Evolutionary conservation across 208 protist genomes (phyloP).

Genomic region (Leishmania arabica): DNA sequence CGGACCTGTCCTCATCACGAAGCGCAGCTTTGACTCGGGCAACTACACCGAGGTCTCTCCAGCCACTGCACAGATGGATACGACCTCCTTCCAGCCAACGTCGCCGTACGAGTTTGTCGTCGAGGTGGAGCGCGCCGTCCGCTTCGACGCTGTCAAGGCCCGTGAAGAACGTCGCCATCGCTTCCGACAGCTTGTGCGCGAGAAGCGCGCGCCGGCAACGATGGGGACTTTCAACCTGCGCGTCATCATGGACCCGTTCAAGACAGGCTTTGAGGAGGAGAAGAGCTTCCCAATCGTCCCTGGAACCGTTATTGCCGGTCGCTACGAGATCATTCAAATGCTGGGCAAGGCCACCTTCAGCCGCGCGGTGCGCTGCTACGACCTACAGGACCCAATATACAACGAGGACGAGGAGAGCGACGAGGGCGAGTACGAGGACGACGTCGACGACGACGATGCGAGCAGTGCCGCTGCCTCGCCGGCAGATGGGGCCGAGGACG

Average conservation of each 20-base stretch:
- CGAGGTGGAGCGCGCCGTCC: conserved; percentile 71
- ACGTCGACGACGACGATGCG: conserved; percentile 13
- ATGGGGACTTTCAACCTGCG: conserved; percentile 91
- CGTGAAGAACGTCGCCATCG: conserved; percentile 65
- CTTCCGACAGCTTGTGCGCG: conserved; percentile 69
- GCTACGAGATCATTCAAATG: conserved; percentile 95
- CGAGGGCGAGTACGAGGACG: conserved; percentile 7
- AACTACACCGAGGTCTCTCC: conserved; percentile 48
- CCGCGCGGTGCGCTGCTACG: conserved; percentile 93
- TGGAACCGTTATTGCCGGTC: conserved; percentile 88
- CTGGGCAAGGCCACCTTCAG: conserved; percentile 96
- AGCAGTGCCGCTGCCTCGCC: conserved; percentile 1
- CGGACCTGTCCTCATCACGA: conserved; percentile 45
- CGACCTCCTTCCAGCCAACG: conserved; percentile 46
- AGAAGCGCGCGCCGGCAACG: conserved; percentile 68
- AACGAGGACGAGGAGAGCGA: conserved; percentile 54
- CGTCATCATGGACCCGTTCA: conserved; percentile 91
- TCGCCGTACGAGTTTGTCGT: conserved; percentile 90
- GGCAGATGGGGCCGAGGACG: neutral
- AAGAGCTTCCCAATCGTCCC: conserved; percentile 92
- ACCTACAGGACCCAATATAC: conserved; percentile 88
- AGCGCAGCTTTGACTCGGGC: conserved; percentile 40
- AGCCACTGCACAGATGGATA: conserved; percentile 32
- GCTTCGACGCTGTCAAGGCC: conserved; percentile 78
- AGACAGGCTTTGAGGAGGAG: conserved; percentile 94